Conservation (phyloP, 75 land plant species). For the Cupressus sempervirens region DNA sequence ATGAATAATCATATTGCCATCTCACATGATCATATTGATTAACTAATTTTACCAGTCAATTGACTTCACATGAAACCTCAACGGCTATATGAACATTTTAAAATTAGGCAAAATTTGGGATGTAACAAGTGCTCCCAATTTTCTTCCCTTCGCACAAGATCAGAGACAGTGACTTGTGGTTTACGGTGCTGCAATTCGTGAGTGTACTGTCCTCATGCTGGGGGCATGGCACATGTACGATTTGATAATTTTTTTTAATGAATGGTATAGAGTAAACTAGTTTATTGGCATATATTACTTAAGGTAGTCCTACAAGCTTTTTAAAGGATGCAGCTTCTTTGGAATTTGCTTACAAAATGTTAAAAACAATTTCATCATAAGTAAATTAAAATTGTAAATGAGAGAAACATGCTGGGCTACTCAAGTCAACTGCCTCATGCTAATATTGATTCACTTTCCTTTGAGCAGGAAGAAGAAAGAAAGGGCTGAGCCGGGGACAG, state of each 20-base stretch:
- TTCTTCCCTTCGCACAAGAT: too few relatives aligned
- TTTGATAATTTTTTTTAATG: neutral
- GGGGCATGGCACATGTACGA: neutral
- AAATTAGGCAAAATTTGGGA: too few relatives aligned
- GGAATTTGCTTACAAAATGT: neutral
- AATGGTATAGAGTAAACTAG: neutral
- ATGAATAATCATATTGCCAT: too few relatives aligned
- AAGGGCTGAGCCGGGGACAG: slow-evolving; percentile 69
- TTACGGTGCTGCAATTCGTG: too few relatives aligned
- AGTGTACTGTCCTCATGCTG: too few relatives aligned
- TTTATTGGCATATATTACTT: neutral
- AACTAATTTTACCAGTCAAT: too few relatives aligned
- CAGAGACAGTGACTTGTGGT: too few relatives aligned
- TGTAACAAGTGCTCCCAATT: too few relatives aligned
- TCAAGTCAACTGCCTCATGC: neutral
- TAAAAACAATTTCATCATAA: neutral
- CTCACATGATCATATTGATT: too few relatives aligned
- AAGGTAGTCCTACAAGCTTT: neutral
- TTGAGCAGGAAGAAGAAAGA: slow-evolving; percentile 42
- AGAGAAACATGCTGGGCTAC: slow-evolving; percentile 14
- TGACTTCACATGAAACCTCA: too few relatives aligned
- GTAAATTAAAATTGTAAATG: slow-evolving; percentile 7
- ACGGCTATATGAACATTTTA: too few relatives aligned
- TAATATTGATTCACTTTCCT: neutral
- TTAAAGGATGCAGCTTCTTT: neutral